A percentile compares a stretch with the other conserved stretches of the same genome.
These are phyloP conservation scores for Rubia yunnanensis DNA, from an alignment of 257 asterid species.

Conservation along the genomic window DNA sequence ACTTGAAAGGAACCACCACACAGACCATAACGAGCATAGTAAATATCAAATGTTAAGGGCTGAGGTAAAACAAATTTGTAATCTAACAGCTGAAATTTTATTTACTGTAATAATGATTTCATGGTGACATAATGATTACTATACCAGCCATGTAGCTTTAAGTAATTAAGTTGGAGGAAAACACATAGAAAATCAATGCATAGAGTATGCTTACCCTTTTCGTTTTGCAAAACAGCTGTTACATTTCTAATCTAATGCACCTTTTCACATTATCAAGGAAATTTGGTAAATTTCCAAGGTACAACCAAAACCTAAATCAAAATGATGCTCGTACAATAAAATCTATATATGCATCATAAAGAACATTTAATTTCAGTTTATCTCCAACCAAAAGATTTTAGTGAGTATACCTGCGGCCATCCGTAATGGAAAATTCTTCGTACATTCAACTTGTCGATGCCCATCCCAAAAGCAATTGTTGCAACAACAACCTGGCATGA, in stretches of 20 bases:
- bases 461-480: slow-evolving; percentile 88
- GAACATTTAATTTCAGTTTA: not conserved
- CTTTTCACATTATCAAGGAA: not conserved
- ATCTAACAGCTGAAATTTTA: not conserved
- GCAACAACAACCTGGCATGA: slow-evolving; percentile 71
- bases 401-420: slow-evolving; percentile 68
- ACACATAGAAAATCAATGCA: not conserved
- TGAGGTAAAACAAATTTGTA: not conserved
- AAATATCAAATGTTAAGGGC: not conserved
- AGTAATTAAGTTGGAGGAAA: not conserved
- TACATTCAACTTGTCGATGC: slow-evolving; percentile 68
- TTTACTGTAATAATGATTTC: not conserved
- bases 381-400: not conserved
- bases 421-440: slow-evolving; percentile 79
- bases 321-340: not conserved
- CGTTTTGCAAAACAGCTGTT: not conserved
- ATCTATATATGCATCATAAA: not conserved
- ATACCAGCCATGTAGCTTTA: not conserved
- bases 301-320: not conserved
- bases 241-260: not conserved
- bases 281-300: not conserved
- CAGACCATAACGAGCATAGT: not conserved
- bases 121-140: not conserved
- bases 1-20: not conserved
- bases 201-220: not conserved